phyloP scores from a whole-genome alignment of 805 yeast species.

The Cyberlindnera japonica region DNA sequence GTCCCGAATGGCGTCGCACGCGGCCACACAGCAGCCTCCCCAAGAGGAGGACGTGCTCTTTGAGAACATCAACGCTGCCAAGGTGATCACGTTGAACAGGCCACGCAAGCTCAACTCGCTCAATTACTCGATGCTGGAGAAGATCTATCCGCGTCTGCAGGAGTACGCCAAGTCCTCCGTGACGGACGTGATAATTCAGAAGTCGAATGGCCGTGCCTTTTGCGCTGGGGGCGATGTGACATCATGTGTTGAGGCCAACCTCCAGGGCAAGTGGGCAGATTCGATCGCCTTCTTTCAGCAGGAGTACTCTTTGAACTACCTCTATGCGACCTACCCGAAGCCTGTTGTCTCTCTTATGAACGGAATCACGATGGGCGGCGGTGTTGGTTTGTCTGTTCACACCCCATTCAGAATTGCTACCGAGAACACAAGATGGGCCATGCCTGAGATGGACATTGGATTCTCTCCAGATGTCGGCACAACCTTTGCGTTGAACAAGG shows the following conservation, averaged over 20 bases:
- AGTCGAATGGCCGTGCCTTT: conserved; percentile 58
- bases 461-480: conserved; percentile 96
- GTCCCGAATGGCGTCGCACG: conserved; percentile 3
- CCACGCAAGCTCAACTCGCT: conserved; percentile 82
- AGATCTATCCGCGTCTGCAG: conserved; percentile 65
- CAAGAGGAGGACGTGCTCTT: conserved; percentile 56
- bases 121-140: conserved; percentile 67
- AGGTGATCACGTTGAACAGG: conserved; percentile 75
- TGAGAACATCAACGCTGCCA: conserved; percentile 56
- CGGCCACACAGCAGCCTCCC: not conserved
- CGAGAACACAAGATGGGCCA: conserved; percentile 85
- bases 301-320: conserved; percentile 79
- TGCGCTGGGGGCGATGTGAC: conserved; percentile 98
- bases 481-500: conserved; percentile 78
- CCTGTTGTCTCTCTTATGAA: conserved; percentile 85
- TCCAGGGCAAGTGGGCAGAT: conserved; percentile 39
- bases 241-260: conserved; percentile 61
- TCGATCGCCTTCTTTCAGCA: conserved; percentile 66
- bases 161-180: conserved; percentile 72
- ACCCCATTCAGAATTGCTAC: conserved; percentile 93
- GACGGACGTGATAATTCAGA: conserved; percentile 63
- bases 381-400: conserved; percentile 89
- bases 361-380: conserved; percentile 98
- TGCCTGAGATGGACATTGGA: conserved; percentile 98
- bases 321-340: conserved; percentile 77